These are phyloP conservation scores for Hemerocallis citrina DNA, from an alignment of 106 monocot species.

Conservation along the genomic window DNA sequence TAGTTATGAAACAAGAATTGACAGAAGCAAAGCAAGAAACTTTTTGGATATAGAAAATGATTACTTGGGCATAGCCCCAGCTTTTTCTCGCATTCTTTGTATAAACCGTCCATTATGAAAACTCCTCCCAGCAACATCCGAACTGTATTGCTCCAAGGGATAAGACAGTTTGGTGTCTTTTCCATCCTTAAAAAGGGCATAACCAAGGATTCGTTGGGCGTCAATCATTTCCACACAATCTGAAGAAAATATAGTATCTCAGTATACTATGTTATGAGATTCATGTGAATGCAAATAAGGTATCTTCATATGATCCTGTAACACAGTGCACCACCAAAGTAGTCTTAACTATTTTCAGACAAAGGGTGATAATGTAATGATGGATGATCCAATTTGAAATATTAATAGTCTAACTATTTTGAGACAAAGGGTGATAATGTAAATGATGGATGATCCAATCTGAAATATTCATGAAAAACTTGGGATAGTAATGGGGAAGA, in stretches of 20 bases:
- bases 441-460: no score
- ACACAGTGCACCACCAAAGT: neutral
- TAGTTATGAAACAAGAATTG: no score
- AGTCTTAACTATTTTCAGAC: neutral
- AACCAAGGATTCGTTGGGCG: no score
- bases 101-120: no score
- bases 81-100: conserved; percentile 70
- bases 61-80: conserved; percentile 67
- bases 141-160: no score
- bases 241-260: conserved; percentile 18
- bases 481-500: no score
- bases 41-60: neutral
- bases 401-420: neutral
- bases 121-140: no score
- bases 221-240: conserved; percentile 89
- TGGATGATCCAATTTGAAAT: no score
- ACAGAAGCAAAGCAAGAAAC: no score
- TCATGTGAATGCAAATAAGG: neutral
- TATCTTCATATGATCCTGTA: neutral
- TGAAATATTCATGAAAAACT: no score
- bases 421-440: neutral
- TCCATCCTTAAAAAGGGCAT: no score
- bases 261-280: neutral
- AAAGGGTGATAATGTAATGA: neutral
- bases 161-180: no score